These are phyloP conservation scores for Phytophthora ohioensis DNA, from an alignment of 352 stramenopile genomes.

Conservation along the genomic window DNA sequence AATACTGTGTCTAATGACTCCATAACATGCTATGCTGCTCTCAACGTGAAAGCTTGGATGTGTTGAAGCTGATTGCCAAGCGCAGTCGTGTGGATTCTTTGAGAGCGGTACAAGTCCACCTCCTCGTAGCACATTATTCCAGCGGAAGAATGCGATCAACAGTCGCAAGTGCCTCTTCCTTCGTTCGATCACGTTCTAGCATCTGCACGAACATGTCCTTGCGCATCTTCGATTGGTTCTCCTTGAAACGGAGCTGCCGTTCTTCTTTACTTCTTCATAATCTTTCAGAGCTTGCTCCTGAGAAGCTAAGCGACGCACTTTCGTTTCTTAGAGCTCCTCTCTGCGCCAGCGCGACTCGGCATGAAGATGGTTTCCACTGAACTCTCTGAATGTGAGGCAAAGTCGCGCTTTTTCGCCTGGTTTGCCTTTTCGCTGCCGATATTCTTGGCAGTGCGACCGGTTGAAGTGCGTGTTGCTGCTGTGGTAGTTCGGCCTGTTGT, in stretches of 20 bases:
- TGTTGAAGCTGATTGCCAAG: too few species aligned
- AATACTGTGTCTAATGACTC: too few species aligned
- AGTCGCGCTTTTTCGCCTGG: conserved; percentile 11
- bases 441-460: too few species aligned
- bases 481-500: too few species aligned
- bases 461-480: too few species aligned
- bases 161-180: conserved; percentile 3
- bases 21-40: too few species aligned
- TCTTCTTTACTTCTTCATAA: conserved; percentile 1
- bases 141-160: neutral
- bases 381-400: conserved; percentile 14
- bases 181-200: neutral
- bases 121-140: too few species aligned
- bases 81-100: too few species aligned
- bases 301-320: neutral
- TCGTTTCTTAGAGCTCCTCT: conserved; percentile 1
- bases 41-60: too few species aligned
- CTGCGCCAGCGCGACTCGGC: conserved; percentile 4
- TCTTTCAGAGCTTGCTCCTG: neutral
- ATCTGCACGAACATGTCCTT: conserved; percentile 18
- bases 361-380: conserved; percentile 5
- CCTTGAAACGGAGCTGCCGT: neutral
- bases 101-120: too few species aligned
- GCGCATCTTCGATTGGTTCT: neutral
- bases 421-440: neutral